Base-by-base conservation (phyloP, 2,329 filamentous ascomycete genomes). In the Xylariaceae sp. region DNA sequence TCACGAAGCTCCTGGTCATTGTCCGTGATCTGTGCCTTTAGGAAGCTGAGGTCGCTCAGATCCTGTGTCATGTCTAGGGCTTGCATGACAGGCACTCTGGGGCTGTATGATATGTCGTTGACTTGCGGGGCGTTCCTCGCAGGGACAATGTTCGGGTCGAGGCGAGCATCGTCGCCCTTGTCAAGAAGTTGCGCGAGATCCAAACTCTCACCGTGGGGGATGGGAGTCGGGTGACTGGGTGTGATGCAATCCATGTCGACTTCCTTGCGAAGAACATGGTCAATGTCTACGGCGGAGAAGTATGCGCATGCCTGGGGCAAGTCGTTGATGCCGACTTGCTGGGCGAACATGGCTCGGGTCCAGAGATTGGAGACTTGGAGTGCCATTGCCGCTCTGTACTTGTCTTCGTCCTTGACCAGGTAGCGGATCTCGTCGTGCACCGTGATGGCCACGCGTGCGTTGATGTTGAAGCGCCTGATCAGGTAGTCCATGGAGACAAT, bases 351-450 rank as follows among this genome's bases (percentile, higher is more conserved):
- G 48, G 89, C 89, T 35, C 92, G 76, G 0, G 94, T 98, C 92
- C 92, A 98, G 14, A 98, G 63, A 57, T 98, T 98, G 42, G 89
- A 81, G 6, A 98, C 75, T 61, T 98, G 92, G 9, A 98, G 70
- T 1, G 94, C 92, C 80, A 98, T 85, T 9, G 90, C 90, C 2
- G 85, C 81, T 28, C 85, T 78, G 56, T 97, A 98, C 54, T 83
- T 86, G 64, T 98, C 88, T 44, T 85, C 71, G 3, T 89, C 75
- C 55, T 82, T 83, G 29, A 95, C 88, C 0, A 98, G 73, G 55
- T 98, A 98, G 12, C 92, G 78, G 47, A 98, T 97, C 63, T 98
- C 94, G 55, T 98, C 94, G 59, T 98, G 92, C 0, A 98, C 92
- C 0, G 90, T 97, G 45, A 98, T 88, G 12, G 90, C 79, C 2